These are phyloP conservation scores for Alternaria conjuncta DNA, from an alignment of 2,329 filamentous ascomycete species.

Conservation along the genomic window DNA sequence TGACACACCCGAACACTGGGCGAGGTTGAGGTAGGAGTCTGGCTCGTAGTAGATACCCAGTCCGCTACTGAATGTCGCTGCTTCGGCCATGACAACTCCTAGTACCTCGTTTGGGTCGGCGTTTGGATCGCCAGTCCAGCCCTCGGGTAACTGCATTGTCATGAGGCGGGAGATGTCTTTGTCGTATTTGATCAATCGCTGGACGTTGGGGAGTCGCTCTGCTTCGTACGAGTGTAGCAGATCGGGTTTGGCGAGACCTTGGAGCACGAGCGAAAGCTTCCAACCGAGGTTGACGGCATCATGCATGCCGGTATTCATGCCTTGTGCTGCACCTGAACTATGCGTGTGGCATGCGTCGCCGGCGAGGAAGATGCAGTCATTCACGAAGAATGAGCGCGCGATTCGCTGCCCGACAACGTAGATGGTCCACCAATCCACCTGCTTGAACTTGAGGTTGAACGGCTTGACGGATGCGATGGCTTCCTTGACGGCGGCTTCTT, in stretches of 20 bases:
- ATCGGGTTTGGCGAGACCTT: not conserved
- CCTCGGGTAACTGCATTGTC: constrained; percentile 44
- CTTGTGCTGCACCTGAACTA: not conserved
- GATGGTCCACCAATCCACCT: constrained; percentile 55
- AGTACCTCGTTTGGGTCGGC: constrained; percentile 39
- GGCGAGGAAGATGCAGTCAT: constrained; percentile 60
- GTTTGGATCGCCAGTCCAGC: constrained; percentile 38
- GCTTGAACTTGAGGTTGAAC: constrained; percentile 49
- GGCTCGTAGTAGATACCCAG: constrained; percentile 43
- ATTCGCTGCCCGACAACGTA: constrained; percentile 54
- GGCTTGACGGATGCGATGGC: constrained; percentile 50
- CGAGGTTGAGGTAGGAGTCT: constrained; percentile 45
- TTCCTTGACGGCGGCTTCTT: constrained; percentile 48
- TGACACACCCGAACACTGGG: not conserved
- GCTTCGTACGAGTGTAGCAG: not conserved
- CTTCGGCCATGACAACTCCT: constrained; percentile 33
- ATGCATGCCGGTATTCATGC: not conserved
- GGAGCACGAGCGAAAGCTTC: not conserved
- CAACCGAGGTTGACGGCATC: not conserved
- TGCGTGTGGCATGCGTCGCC: constrained; percentile 54
- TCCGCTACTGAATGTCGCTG: constrained; percentile 40
- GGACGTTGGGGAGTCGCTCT: constrained; percentile 50
- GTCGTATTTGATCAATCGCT: constrained; percentile 49
- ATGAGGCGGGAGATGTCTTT: constrained; percentile 45
- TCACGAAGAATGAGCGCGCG: constrained; percentile 38